Evolutionary conservation across 1,139 yeast genomes (phyloP).

Genomic region (Hemisphaericaspora lyxosophila): DNA sequence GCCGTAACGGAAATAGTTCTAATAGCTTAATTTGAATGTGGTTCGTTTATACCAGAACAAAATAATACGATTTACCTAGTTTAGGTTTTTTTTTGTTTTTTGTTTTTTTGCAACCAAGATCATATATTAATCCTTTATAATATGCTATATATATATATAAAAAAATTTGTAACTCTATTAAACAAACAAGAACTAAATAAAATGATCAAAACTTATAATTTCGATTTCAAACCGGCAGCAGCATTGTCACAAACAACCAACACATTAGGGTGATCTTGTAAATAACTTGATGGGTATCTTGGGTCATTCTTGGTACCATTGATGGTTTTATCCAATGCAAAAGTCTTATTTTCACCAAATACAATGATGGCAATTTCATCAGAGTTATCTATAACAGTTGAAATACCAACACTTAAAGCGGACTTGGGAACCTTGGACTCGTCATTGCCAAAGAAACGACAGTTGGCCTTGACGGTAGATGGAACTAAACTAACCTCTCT

Average conservation of each 20-base stretch:
- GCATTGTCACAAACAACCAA: conserved; percentile 48
- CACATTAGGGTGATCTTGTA: conserved; percentile 47
- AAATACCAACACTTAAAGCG: conserved; percentile 61
- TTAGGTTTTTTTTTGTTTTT: too few relatives aligned
- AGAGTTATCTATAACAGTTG: conserved; percentile 60
- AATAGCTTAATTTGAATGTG: too few relatives aligned
- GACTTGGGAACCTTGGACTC: conserved; percentile 49
- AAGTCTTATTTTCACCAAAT: conserved; percentile 43
- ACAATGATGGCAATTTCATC: conserved; percentile 53
- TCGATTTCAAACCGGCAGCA: conserved; percentile 39
- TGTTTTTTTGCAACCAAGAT: too few relatives aligned
- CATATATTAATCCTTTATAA: too few relatives aligned
- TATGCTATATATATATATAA: neutral
- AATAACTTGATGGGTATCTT: conserved; percentile 45
- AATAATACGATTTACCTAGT: too few relatives aligned
- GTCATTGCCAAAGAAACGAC: conserved; percentile 53
- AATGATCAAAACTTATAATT: conserved; percentile 20
- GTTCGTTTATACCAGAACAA: too few relatives aligned
- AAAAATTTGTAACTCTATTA: neutral
- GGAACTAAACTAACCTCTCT: conserved; percentile 51
- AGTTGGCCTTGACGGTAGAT: conserved; percentile 57
- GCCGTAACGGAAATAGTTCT: too few relatives aligned
- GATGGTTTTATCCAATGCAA: conserved; percentile 46
- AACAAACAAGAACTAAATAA: neutral
- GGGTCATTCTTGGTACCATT: conserved; percentile 36